A percentile compares a stretch with the other conserved stretches of the same genome.
Conservation (phyloP, 1,139 yeast genomes). For the Yamadazyma conglobata region DNA sequence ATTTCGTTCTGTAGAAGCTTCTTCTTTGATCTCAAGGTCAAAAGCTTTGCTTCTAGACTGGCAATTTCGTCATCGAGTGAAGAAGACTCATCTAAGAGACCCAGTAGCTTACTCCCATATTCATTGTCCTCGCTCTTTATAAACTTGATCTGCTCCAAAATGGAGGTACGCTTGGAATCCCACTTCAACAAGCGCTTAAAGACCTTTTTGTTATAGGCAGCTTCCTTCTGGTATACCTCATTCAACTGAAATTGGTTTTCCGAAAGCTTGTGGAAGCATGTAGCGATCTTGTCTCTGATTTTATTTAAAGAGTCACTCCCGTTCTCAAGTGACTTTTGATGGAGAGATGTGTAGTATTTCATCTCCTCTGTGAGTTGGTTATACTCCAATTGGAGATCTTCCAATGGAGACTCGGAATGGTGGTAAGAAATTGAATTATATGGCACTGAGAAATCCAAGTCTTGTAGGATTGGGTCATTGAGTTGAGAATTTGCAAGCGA, state of each 20-base stretch:
- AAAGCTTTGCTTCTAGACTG: constrained; percentile 37
- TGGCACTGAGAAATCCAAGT: constrained; percentile 7
- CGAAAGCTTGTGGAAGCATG: constrained; percentile 33
- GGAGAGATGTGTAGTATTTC: constrained; percentile 21
- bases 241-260: constrained; percentile 44
- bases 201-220: constrained; percentile 25
- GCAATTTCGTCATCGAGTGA: constrained; percentile 41
- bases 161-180: constrained; percentile 37
- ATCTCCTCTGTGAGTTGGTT: constrained; percentile 22
- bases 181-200: constrained; percentile 37
- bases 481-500: constrained; percentile 1
- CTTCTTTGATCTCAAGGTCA: constrained; percentile 35
- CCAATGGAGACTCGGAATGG: constrained; percentile 21
- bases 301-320: constrained; percentile 33
- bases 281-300: constrained; percentile 25
- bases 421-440: not conserved
- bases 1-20: constrained; percentile 39
- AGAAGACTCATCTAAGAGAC: constrained; percentile 32
- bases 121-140: constrained; percentile 41
- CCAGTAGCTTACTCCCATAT: constrained; percentile 44
- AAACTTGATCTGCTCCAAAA: constrained; percentile 34
- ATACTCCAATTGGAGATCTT: constrained; percentile 24
- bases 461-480: constrained; percentile 12
- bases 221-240: constrained; percentile 47
- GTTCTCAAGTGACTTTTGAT: constrained; percentile 19